These are phyloP conservation scores for Puccinia hordei DNA, from an alignment of 1,284 basidiomycete species.

Conservation along the genomic window DNA sequence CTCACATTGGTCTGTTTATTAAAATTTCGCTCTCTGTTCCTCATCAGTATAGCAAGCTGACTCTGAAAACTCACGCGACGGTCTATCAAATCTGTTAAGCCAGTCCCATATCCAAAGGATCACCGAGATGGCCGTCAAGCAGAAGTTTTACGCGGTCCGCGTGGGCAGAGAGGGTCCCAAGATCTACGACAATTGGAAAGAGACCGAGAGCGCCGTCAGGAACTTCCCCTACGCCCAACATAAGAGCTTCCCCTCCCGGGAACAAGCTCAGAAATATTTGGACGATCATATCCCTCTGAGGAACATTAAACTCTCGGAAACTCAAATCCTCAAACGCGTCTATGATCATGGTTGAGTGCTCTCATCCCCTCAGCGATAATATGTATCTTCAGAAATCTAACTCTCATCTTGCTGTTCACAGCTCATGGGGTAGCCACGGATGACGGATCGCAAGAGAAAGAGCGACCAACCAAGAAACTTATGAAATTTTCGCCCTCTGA, in stretches of 20 bases:
- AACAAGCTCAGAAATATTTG: conserved; percentile 21
- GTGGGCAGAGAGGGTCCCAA: conserved; percentile 33
- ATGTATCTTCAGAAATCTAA: too few relatives aligned
- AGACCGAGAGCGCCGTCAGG: conserved; percentile 16
- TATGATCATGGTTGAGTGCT: not conserved
- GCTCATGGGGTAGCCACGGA: not conserved
- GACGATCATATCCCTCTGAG: not conserved
- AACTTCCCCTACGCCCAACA: conserved; percentile 23
- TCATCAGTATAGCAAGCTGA: too few relatives aligned
- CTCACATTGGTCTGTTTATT: too few relatives aligned
- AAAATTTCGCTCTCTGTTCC: too few relatives aligned
- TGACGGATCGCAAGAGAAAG: too few relatives aligned
- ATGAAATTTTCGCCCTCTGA: not conserved
- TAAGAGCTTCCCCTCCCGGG: conserved; percentile 27
- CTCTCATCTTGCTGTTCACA: too few relatives aligned
- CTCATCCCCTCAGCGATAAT: not conserved
- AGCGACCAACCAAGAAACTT: too few relatives aligned
- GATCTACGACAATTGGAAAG: conserved; percentile 28
- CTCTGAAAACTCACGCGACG: too few relatives aligned
- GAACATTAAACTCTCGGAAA: not conserved
- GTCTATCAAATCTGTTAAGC: too few relatives aligned
- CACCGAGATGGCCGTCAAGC: not conserved
- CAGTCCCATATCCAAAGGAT: too few relatives aligned
- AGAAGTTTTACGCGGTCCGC: conserved; percentile 32
- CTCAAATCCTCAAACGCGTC: not conserved